Evolutionary conservation across 495 filamentous ascomycete species (phyloP), one percentile per base, ranked within the genome.

Genomic region (Opeltia flavorubescens): DNA sequence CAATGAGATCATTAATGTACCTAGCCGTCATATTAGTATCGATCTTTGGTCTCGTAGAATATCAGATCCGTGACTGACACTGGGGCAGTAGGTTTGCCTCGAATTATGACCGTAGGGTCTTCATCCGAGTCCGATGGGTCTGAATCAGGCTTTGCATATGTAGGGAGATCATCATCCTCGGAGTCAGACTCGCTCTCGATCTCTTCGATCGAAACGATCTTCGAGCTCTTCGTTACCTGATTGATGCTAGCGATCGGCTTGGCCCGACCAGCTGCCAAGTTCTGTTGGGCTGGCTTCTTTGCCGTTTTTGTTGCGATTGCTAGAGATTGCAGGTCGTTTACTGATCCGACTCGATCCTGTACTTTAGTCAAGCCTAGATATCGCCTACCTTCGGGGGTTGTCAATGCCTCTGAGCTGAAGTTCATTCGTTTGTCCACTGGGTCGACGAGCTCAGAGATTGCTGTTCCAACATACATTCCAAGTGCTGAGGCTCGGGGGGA

Each of bases 91-190:
- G 84, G 82, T 52, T 88, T 94, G 59, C 85, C 76, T 30, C 89
- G 75, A 43, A 80, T 77, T 33, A 96, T 69, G 28, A 93, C 63
- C 0, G 86, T 94, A 12, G 93, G 79, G 57, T 99, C 93, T 23
- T 95, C 89, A 46, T 94, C 87, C 0, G 82, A 84, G 61, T 96
- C 93, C 48, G 87, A 83, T 2, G 75, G 70, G 55, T 99, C 93
- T n/a, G 84, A 89, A 59, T 94, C 91, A 0, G 89, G 88, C 57
- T 95, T 95, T 25, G 74, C 78, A 58, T 95, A 96, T 3, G 85
- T 80, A 9, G 77, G 68, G 0, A 96, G 65, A 48, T 85, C 85
- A 8, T 86, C 80, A 44, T 86, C 77, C 47, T 86, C 80, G 1
- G 64, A 68, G 4, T 71, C 63, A 0, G 53, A 46, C 9, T 63